Base-by-base conservation (phyloP, 495 filamentous ascomycete species). In the Penicillium ucsense region DNA sequence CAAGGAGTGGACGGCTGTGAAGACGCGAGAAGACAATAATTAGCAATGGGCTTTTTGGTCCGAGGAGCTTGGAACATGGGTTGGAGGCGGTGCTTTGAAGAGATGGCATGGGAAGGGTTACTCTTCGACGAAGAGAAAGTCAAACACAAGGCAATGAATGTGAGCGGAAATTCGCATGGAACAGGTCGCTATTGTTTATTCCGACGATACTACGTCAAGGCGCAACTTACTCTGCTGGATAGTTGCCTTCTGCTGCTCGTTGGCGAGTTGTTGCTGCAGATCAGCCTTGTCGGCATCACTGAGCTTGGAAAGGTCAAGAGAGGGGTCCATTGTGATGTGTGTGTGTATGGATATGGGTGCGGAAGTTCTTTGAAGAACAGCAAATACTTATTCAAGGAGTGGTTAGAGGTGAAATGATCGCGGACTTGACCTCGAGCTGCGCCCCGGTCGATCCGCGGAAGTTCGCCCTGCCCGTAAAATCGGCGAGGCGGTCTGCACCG, bases 231-330 rank as follows among this genome's bases (percentile, higher is more conserved):
- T 80, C 49, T 80, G 67, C 66, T 94, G 90, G 51, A 95, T 81
- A 57, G 75, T 76, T 10, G 79, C 72, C 64, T 90, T 91, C 70
- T 95, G 85, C 49, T 73, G 71, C 72, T 95, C 89, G 63, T 84
- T 87, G 46, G 74, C 60, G 41, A 96, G 68, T 61, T 90, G 84
- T 57, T 85, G 80, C 59, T 87, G 83, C 41, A 98, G 76, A 68
- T 98, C 90, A 51, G 82, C 75, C 75, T 87, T 89, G 70, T 95
- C 89, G 52, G 75, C 78, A 8, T 88, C 82, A 53, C 74, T 85
- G 66, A 95, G 85, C 62, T 79, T 80, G 60, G 77, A 77, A 57
- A 89, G 62, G 58, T 90, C 84, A 54, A 67, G 42, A 39, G 59
- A 54, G 37, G 56, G 46, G 42, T 74, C 71, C 71, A 74, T 74